Conservation (phyloP, 768 basidiomycete genomes). For the Favolaschia claudopus region DNA sequence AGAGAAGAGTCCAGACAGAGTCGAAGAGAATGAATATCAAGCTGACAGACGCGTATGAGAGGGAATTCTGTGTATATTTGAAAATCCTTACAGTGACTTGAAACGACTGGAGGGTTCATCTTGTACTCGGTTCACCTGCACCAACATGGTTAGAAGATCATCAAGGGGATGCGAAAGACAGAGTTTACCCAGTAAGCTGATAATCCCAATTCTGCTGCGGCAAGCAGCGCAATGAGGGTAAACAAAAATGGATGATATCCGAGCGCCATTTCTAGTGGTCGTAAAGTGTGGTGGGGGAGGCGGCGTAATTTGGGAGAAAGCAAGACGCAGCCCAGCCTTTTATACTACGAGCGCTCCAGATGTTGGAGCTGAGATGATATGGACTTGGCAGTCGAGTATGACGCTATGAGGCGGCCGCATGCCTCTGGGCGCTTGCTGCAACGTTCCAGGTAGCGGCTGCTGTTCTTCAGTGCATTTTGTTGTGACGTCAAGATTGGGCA, state of each 20-base stretch:
- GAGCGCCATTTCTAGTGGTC: slow-evolving; percentile 10
- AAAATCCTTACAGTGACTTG: slow-evolving; percentile 11
- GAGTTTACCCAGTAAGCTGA: slow-evolving; percentile 59
- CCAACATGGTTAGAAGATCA: no score
- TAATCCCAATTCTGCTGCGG: slow-evolving; percentile 60
- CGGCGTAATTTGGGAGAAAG: neutral
- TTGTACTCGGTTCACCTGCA: slow-evolving; percentile 52
- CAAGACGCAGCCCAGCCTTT: neutral
- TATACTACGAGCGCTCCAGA: neutral
- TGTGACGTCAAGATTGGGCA: no score
- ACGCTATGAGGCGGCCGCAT: neutral
- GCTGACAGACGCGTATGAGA: slow-evolving; percentile 21
- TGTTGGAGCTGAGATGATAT: no score
- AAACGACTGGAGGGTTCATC: slow-evolving; percentile 45
- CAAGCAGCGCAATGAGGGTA: slow-evolving; percentile 38
- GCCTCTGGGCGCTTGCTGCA: no score
- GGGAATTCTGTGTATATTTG: slow-evolving; percentile 11
- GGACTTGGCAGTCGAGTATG: no score
- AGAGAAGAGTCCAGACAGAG: slow-evolving; percentile 59
- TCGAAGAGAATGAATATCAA: slow-evolving; percentile 50
- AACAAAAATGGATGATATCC: slow-evolving; percentile 24
- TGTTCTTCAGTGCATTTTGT: no score
- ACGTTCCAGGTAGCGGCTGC: no score
- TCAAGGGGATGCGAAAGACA: no score
- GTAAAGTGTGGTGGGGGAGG: neutral